phyloP scores from a whole-genome alignment of 805 yeast species.

The Candida arabinofermentans region DNA sequence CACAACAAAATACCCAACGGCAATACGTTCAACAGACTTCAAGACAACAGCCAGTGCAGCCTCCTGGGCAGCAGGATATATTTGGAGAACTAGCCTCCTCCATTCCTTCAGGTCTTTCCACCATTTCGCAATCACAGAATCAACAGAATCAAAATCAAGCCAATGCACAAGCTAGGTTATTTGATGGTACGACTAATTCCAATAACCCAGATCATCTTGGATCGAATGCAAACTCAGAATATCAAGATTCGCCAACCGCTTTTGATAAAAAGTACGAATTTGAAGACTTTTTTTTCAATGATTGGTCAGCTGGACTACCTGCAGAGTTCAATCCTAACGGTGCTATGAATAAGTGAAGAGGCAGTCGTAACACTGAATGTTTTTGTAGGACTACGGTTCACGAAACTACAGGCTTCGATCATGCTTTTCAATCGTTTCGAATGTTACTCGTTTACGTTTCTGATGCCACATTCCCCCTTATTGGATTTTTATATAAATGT shows the following conservation, averaged over 20 bases:
- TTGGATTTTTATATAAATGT: no score
- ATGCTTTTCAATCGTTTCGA: no score
- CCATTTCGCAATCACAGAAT: conserved; percentile 23
- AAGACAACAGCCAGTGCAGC: neutral
- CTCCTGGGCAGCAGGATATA: conserved; percentile 2
- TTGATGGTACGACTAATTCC: conserved; percentile 3
- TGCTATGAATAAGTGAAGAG: neutral
- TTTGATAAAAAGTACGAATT: conserved; percentile 20
- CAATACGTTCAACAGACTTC: neutral
- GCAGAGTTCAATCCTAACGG: conserved; percentile 14
- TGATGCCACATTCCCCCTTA: no score
- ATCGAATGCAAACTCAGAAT: conserved; percentile 3
- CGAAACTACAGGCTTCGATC: no score
- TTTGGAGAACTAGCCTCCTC: conserved; percentile 18
- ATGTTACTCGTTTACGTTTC: no score
- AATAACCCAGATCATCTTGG: neutral
- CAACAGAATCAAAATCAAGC: conserved; percentile 22
- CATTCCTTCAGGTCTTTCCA: conserved; percentile 31
- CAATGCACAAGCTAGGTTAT: conserved; percentile 27
- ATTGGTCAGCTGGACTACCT: conserved; percentile 23
- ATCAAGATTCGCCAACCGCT: conserved; percentile 8
- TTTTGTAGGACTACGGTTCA: no score
- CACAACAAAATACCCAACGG: neutral
- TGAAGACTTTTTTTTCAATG: conserved; percentile 27
- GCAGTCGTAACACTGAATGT: no score